phyloP scores from a whole-genome alignment of 2,329 filamentous ascomycete species.

The Ophiostoma perfectum region DNA sequence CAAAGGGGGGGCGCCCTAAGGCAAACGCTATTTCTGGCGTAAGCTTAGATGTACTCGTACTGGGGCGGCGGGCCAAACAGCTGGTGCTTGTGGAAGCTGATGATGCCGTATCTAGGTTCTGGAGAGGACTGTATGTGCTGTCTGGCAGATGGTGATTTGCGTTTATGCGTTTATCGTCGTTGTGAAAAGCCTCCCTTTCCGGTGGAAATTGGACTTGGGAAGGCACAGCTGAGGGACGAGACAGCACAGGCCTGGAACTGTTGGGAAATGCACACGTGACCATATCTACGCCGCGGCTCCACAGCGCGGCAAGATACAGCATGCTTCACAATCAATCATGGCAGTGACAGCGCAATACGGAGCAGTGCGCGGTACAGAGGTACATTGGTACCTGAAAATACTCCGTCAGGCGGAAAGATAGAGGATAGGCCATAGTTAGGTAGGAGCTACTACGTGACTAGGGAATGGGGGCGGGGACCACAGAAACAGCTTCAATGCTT shows the following conservation, averaged over 20 bases:
- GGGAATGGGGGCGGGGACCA: slow-evolving; percentile 9
- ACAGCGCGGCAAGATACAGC: slow-evolving; percentile 12
- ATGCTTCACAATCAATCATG: slow-evolving; percentile 3
- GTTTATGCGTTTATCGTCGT: not conserved
- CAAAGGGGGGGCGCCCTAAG: slow-evolving; percentile 1
- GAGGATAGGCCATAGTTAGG: not conserved
- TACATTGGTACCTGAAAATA: not conserved
- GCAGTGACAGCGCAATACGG: not conserved
- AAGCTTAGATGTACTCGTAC: not conserved
- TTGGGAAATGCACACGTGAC: slow-evolving; percentile 20
- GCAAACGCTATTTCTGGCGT: slow-evolving; percentile 6
- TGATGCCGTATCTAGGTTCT: slow-evolving; percentile 4
- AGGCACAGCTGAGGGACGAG: not conserved
- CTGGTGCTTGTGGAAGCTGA: slow-evolving; percentile 11
- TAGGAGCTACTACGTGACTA: not conserved
- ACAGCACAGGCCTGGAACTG: slow-evolving; percentile 13
- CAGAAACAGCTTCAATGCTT: not conserved
- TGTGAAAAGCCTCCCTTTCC: slow-evolving; percentile 5
- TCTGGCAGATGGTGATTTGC: not conserved
- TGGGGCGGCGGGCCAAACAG: slow-evolving; percentile 1
- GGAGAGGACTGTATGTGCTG: not conserved
- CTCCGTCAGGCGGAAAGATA: not conserved
- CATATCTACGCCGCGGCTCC: slow-evolving; percentile 4
- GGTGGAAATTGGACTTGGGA: slow-evolving; percentile 14
- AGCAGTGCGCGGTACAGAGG: not conserved